Base-by-base conservation (phyloP, 345 rosid species). In the Syzygium aromaticum region DNA sequence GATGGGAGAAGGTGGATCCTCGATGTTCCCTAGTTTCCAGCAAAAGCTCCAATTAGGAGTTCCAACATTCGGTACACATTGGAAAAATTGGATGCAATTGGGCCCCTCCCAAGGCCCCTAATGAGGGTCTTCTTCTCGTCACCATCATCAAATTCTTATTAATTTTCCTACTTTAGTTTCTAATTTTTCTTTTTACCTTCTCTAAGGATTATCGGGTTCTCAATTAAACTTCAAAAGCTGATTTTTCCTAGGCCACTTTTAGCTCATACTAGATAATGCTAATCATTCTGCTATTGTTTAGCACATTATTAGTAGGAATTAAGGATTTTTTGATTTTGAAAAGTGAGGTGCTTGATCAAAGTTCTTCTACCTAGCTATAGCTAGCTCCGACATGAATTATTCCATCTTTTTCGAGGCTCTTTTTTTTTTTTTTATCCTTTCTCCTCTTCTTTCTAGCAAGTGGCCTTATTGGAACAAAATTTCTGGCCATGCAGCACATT, bases 21-120 rank as follows among this genome's bases (percentile, higher is more conserved):
- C 49, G 61, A 52, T 92, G 92, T 91, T 89, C 90, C 92, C 91
- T 67, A 22, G 87, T 85, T 87, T 82, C 92, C 91, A 87, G 88
- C 90, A 92, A 89, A 67, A 19, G 89, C 91, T 87, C 90, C 90
- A 84, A 88, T 67, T 78, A 85, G 67, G 87, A 86, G 86, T 64
- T 83, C 80, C 80, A 40, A 73, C 80, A 38, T 73, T 5, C 46
- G 25, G 23, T 38, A 19, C 49, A 17, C 14, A 33, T 73, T 8
- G 49, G 49, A 73, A 73, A 73, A 73, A 16, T 19, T 73, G 49
- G 80, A 38, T 19, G 46, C 49, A 73, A 84, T 27, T 56, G 90
- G 88, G 85, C 46, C 88, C 73, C 49, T 86, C 28, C 28, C 52
- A 38, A 13, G 86, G 51, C 51, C 86, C 67, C 46, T 5, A 11